Percentiles rank a stretch among this genome's conserved stretches.
Evolutionary conservation across 2,329 filamentous ascomycete species (phyloP).

Genomic region (Nothomitra cinnamomea): DNA sequence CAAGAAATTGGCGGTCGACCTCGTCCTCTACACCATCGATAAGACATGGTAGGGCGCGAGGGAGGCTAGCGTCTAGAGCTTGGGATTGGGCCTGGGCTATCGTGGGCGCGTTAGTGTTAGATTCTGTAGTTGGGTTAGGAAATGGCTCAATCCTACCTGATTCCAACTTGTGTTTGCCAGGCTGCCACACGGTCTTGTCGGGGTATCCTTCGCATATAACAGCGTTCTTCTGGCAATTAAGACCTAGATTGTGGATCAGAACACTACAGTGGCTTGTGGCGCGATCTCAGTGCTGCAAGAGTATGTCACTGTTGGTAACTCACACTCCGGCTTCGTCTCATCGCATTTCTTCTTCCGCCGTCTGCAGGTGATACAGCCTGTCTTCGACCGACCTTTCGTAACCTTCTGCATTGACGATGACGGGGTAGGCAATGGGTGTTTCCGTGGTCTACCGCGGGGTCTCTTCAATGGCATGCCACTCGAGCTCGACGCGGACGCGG

Average conservation of each 20-base stretch:
- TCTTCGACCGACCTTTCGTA: conserved; percentile 52
- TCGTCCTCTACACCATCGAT: conserved; percentile 68
- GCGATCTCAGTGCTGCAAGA: background rate
- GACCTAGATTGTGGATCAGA: conserved; percentile 30
- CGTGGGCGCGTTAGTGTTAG: background rate
- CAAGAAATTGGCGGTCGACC: conserved; percentile 64
- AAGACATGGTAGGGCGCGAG: conserved; percentile 23
- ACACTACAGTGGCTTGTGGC: background rate
- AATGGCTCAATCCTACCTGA: conserved; percentile 29
- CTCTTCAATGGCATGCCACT: conserved; percentile 3
- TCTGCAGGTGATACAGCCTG: conserved; percentile 41
- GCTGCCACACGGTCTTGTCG: conserved; percentile 73
- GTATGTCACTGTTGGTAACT: conserved; percentile 2
- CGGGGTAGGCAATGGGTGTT: conserved; percentile 50
- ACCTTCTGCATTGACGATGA: conserved; percentile 39
- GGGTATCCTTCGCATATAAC: conserved; percentile 84
- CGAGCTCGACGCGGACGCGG: background rate
- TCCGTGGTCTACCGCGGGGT: conserved; percentile 58
- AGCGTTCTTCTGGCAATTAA: conserved; percentile 87
- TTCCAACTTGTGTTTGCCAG: conserved; percentile 59
- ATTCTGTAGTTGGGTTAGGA: background rate
- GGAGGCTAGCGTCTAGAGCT: background rate
- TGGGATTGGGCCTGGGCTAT: background rate
- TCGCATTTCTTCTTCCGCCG: conserved; percentile 45
- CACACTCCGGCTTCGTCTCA: conserved; percentile 29